Base-by-base conservation (phyloP, 495 filamentous ascomycete species). In the Talaromyces proteolyticus region DNA sequence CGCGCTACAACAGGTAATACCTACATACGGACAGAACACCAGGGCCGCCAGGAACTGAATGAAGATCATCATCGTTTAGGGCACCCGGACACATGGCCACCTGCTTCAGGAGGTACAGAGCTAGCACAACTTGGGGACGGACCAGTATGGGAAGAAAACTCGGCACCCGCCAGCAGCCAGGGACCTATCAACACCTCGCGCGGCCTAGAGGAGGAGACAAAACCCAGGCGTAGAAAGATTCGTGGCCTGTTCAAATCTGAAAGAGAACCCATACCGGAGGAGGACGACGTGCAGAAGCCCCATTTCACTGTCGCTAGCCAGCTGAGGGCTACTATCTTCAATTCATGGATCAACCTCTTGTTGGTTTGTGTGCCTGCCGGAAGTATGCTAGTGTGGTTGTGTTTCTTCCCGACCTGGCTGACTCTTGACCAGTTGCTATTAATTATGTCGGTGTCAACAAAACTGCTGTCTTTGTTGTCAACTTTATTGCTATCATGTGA, bases 291-390 rank as follows among this genome's bases (percentile, higher is more conserved):
- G 14, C 29, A 8, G 8, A 72, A 41, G 62, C 62, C 39, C 63
- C n/a, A 76, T 12, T 89, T 83, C 50, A 91, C 86, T 0, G 55
- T 84, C n/a, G 66, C 67, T 40, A 81, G 84, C 51, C 89, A 94
- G 62, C 54, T 93, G 29, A 77, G 74, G 42, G 78, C 81, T 8
- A 87, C 86, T 0, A 45, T 95, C 4, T 77, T 94, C 55, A 80
- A 81, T 54, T 91, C 87, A 1, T 92, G 86, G 79, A 85, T 95
- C 58, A 96, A 96, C 59, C 53, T 95, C 11, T 65, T 96, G 12
- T 59, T 95, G n/a, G 26, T 96, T 14, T 82, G 84, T 37, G 89
- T 84, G 7, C 91, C 91, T 5, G 78, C 80, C 11, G 91, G 91
- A 54, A 75, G 65, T 69, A 56, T 52, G 66, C 59, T 24, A 2